These are phyloP conservation scores for Linderina pennispora DNA, from an alignment of 192 early-diverging fungal species.

Conservation along the genomic window DNA sequence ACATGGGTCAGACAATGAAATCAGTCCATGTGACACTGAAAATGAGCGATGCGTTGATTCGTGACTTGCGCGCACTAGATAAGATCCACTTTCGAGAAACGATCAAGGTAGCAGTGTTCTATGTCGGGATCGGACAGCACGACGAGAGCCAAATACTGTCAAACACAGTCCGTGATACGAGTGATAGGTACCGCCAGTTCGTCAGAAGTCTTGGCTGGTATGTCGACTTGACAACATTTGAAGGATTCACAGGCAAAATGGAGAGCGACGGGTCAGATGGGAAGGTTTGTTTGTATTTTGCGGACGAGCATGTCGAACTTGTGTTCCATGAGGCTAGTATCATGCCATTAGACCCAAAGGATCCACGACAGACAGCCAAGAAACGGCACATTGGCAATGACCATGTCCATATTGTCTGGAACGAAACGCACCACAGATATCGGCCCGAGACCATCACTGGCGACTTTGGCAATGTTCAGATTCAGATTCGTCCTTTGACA, in stretches of 20 bases:
- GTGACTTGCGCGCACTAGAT: slow-evolving; percentile 32
- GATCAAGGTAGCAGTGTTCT: slow-evolving; percentile 85
- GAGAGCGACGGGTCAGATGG: slow-evolving; percentile 78
- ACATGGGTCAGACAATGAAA: slow-evolving; percentile 1
- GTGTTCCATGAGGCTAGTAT: slow-evolving; percentile 86
- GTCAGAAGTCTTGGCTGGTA: slow-evolving; percentile 91
- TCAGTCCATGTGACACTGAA: slow-evolving; percentile 19
- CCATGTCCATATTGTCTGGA: slow-evolving; percentile 98
- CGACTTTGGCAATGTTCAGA: slow-evolving; percentile 96
- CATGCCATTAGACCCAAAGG: slow-evolving; percentile 77
- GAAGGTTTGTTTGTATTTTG: slow-evolving; percentile 70
- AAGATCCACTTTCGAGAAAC: slow-evolving; percentile 57
- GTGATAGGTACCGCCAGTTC: slow-evolving; percentile 75
- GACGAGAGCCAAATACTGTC: slow-evolving; percentile 79
- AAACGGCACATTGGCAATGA: slow-evolving; percentile 99
- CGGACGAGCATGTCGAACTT: slow-evolving; percentile 78
- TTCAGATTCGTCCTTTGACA: slow-evolving; percentile 77
- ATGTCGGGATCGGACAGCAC: slow-evolving; percentile 89
- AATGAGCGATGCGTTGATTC: slow-evolving; percentile 18
- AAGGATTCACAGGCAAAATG: slow-evolving; percentile 83
- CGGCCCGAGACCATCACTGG: slow-evolving; percentile 86
- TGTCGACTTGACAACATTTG: slow-evolving; percentile 75
- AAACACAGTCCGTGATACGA: slow-evolving; percentile 60
- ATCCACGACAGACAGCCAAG: slow-evolving; percentile 89
- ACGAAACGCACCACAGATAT: slow-evolving; percentile 88